These are phyloP conservation scores for Limnomonas spitsbergensis DNA, from an alignment of 139 green algal genomes.

Conservation along the genomic window DNA sequence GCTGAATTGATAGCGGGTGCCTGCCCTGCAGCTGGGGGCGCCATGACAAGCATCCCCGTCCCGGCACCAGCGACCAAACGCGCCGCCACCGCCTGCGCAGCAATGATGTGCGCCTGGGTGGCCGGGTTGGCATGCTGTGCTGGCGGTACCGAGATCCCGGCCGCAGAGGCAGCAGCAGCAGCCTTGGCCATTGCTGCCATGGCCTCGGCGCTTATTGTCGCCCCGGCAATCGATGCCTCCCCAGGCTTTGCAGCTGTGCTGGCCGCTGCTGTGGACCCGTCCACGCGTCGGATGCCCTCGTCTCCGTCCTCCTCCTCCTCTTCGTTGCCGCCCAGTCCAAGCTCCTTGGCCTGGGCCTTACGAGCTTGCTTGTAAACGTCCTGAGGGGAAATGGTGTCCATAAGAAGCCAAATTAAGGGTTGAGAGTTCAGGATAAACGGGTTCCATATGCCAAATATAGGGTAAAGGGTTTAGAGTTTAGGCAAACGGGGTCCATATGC, in stretches of 20 bases:
- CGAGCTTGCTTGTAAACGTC: constrained; percentile 46
- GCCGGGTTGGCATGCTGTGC: constrained; percentile 19
- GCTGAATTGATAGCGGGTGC: background rate
- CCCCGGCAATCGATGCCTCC: background rate
- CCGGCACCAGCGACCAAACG: constrained; percentile 5
- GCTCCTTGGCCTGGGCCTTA: constrained; percentile 52
- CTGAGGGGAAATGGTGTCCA: too few relatives aligned
- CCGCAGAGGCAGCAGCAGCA: constrained; percentile 18
- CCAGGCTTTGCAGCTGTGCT: constrained; percentile 6
- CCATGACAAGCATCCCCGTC: background rate
- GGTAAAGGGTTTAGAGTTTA: too few relatives aligned
- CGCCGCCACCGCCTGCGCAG: constrained; percentile 21
- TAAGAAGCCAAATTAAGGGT: too few relatives aligned
- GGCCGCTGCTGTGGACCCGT: constrained; percentile 3
- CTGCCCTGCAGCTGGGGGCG: background rate
- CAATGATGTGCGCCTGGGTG: background rate
- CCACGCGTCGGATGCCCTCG: constrained; percentile 10
- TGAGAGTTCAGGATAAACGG: too few relatives aligned
- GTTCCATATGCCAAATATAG: too few relatives aligned
- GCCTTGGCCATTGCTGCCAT: constrained; percentile 26
- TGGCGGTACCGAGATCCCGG: constrained; percentile 4
- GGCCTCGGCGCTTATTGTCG: constrained; percentile 23
- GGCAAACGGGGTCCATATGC: too few relatives aligned
- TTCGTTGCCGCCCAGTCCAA: constrained; percentile 51
- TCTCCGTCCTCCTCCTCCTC: constrained; percentile 39